A percentile compares a stretch with the other conserved stretches of the same genome.
phyloP scores from a whole-genome alignment of 2,329 filamentous ascomycete species.

The Teratosphaeria viscida region DNA sequence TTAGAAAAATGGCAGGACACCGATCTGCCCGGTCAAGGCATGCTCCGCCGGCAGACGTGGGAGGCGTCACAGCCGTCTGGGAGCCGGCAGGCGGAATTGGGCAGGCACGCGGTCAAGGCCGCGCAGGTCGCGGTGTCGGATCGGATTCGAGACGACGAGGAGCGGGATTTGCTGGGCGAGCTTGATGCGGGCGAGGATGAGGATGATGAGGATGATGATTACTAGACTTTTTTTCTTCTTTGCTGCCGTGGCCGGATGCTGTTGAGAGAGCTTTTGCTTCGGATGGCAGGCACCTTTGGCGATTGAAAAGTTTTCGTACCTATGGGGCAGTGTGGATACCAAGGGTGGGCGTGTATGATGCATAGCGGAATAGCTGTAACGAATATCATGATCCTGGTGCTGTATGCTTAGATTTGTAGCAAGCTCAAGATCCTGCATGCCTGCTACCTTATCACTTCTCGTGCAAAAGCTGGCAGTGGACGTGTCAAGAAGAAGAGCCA shows the following conservation, averaged over 20 bases:
- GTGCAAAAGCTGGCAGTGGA: too few species aligned
- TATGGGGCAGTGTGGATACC: neutral
- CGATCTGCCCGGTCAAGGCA: constrained; percentile 19
- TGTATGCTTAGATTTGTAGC: too few species aligned
- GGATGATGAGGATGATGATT: constrained; percentile 24
- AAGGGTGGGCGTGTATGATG: neutral
- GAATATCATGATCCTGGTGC: neutral
- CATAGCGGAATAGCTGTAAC: neutral
- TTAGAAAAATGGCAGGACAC: constrained; percentile 57
- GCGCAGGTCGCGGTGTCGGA: constrained; percentile 2
- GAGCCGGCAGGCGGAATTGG: neutral
- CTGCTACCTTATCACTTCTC: neutral
- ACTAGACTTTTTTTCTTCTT: neutral
- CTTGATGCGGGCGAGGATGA: constrained; percentile 28
- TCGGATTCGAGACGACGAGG: constrained; percentile 27
- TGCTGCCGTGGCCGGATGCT: neutral
- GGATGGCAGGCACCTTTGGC: neutral
- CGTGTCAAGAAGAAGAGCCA: too few species aligned
- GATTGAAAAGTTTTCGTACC: neutral
- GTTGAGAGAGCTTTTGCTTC: neutral
- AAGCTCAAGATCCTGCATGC: neutral
- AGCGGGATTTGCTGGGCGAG: constrained; percentile 28
- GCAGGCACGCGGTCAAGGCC: neutral
- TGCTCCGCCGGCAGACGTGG: constrained; percentile 15
- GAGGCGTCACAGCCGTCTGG: constrained; percentile 5